phyloP scores from a whole-genome alignment of 2,329 filamentous ascomycete species.

The Xylaria sp. region DNA sequence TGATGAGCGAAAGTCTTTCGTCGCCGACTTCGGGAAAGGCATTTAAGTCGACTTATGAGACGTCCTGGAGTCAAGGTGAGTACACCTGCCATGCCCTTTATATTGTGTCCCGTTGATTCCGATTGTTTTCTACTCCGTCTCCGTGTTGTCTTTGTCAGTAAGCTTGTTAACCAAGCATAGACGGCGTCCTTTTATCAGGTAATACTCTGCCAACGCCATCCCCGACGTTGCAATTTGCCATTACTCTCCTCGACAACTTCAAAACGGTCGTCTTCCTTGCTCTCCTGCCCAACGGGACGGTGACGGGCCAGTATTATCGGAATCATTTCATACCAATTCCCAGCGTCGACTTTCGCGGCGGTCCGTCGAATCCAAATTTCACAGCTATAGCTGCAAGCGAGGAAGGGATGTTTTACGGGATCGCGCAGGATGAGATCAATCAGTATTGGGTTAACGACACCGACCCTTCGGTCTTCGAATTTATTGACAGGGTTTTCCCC shows the following conservation, averaged over 20 bases:
- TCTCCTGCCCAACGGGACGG: conserved; percentile 32
- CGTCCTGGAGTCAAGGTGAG: conserved; percentile 14
- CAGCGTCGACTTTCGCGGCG: conserved; percentile 40
- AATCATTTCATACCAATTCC: not conserved
- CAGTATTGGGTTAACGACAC: conserved; percentile 43
- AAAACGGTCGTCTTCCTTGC: conserved; percentile 27
- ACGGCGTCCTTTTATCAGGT: not conserved
- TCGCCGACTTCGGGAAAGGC: conserved; percentile 37
- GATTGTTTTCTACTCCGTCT: too few species aligned
- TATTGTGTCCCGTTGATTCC: not conserved
- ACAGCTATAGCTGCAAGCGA: conserved; percentile 43
- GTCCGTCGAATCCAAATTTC: conserved; percentile 40
- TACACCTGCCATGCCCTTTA: not conserved
- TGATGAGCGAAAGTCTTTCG: conserved; percentile 37
- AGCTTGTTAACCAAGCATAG: not conserved
- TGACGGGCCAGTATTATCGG: conserved; percentile 12
- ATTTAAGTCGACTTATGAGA: conserved; percentile 16
- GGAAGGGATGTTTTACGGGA: conserved; percentile 46
- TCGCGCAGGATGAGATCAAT: conserved; percentile 42
- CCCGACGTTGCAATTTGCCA: conserved; percentile 15
- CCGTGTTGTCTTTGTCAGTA: too few species aligned
- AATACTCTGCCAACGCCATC: conserved; percentile 7
- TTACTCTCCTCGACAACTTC: conserved; percentile 10
- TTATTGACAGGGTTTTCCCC: conserved; percentile 42
- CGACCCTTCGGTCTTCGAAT: conserved; percentile 44